Evolutionary conservation across 192 early-diverging fungal species (phyloP).

Genomic region (Cetraspora pellucida): DNA sequence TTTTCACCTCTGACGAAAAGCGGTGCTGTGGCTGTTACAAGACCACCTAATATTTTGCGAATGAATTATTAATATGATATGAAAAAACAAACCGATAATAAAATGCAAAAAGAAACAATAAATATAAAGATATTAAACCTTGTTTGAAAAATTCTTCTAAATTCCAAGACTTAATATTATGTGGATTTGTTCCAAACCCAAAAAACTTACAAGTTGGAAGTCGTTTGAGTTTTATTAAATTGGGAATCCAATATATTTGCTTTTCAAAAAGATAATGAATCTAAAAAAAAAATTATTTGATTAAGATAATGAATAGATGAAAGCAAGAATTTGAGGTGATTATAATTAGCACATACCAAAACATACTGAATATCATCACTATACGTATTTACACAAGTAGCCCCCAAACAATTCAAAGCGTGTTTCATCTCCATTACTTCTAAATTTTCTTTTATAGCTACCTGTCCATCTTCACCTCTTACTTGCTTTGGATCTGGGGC

Average conservation of each 20-base stretch:
- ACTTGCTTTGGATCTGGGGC: background rate
- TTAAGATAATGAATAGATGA: background rate
- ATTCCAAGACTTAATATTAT: background rate
- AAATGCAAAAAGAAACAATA: background rate
- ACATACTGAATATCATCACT: background rate
- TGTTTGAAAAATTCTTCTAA: background rate
- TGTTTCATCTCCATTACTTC: background rate
- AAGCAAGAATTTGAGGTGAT: background rate
- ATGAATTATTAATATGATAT: background rate
- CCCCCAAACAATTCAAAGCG: background rate
- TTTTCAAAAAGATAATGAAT: constrained; percentile 5
- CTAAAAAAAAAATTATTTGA: background rate
- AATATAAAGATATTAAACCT: background rate
- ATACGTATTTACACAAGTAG: background rate
- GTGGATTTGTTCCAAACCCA: background rate
- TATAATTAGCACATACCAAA: background rate
- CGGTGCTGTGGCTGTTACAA: background rate
- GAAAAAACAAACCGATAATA: too few species aligned
- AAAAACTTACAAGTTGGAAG: background rate
- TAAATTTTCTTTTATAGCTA: background rate
- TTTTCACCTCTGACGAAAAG: background rate
- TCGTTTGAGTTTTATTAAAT: background rate
- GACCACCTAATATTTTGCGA: background rate
- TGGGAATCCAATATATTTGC: background rate
- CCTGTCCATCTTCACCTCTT: too few species aligned